These are phyloP conservation scores for Suillus tomentosus DNA, from an alignment of 768 basidiomycete genomes.

Conservation along the genomic window DNA sequence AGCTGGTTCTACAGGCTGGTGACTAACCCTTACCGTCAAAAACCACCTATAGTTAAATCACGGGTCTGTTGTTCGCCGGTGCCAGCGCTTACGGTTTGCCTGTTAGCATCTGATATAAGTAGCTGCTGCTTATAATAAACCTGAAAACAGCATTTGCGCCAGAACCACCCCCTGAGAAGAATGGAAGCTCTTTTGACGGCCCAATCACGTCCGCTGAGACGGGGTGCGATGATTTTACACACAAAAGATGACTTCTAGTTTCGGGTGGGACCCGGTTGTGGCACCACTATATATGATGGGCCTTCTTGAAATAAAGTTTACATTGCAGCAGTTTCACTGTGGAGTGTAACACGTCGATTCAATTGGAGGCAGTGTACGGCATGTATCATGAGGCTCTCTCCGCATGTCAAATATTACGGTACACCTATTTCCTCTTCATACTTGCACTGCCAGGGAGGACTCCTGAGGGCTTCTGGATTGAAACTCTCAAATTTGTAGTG, in stretches of 20 bases:
- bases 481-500: neutral
- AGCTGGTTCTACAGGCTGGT: neutral
- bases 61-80: neutral
- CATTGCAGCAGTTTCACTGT: neutral
- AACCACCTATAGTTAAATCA: constrained; percentile 1
- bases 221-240: neutral
- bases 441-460: neutral
- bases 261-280: neutral
- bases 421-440: neutral
- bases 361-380: neutral
- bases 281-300: neutral
- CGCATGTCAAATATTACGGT: neutral
- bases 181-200: neutral
- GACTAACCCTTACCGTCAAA: neutral
- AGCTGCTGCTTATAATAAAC: constrained; percentile 3
- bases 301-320: constrained; percentile 1
- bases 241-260: neutral
- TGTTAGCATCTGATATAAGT: neutral
- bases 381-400: neutral
- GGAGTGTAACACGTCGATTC: neutral
- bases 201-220: neutral
- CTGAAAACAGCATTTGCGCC: constrained; percentile 1
- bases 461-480: neutral
- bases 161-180: neutral
- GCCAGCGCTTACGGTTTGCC: neutral